Conservation (phyloP, 495 filamentous ascomycete genomes). For the Hypoxylon lienhwacheense region DNA sequence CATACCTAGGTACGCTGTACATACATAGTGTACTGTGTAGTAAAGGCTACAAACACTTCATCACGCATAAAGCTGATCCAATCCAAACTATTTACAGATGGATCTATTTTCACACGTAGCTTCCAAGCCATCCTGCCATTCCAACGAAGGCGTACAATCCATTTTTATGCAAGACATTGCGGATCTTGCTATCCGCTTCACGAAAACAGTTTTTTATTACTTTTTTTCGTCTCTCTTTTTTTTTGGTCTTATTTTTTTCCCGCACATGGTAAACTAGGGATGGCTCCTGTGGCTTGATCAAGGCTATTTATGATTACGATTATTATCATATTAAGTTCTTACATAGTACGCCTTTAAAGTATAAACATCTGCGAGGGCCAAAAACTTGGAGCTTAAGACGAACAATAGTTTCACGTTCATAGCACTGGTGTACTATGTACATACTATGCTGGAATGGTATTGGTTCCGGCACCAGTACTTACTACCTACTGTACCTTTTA, state of each 20-base stretch:
- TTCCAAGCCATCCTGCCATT: slow-evolving; percentile 28
- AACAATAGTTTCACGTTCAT: neutral
- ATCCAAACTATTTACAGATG: slow-evolving; percentile 26
- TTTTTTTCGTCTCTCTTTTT: neutral
- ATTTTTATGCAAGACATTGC: slow-evolving; percentile 34
- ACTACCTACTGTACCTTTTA: neutral
- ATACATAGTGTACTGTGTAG: slow-evolving; percentile 2
- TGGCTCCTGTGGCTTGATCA: neutral
- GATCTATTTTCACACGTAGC: slow-evolving; percentile 15
- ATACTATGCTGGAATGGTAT: neutral
- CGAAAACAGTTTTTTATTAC: slow-evolving; percentile 1
- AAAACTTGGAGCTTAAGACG: too few species aligned
- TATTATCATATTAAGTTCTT: neutral
- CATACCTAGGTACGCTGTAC: slow-evolving; percentile 1
- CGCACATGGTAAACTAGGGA: neutral
- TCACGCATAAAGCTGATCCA: slow-evolving; percentile 44
- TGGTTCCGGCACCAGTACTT: too few species aligned
- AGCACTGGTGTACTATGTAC: neutral
- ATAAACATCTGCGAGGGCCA: too few species aligned
- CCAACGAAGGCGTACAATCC: slow-evolving; percentile 17
- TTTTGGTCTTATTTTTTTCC: slow-evolving; percentile 8
- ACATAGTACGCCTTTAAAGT: too few species aligned
- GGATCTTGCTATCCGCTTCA: slow-evolving; percentile 20
- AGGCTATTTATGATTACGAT: neutral
- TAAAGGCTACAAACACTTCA: slow-evolving; percentile 43